These are phyloP conservation scores for Fraxinus excelsior DNA, from an alignment of 257 asterid species.

Conservation along the genomic window DNA sequence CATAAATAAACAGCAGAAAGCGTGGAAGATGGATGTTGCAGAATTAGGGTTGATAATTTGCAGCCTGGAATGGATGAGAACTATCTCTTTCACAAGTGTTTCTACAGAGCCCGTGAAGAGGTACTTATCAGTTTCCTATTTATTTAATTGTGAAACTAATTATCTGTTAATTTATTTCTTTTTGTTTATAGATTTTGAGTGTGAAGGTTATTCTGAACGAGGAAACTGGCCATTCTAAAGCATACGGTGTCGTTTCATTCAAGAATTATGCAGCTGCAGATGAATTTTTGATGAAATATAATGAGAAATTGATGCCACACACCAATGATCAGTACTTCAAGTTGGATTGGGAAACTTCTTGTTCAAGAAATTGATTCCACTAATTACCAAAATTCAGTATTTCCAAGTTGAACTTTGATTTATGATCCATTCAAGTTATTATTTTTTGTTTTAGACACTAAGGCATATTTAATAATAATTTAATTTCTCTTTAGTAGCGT, in stretches of 20 bases:
- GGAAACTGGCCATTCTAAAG: background rate
- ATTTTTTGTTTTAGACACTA: no score
- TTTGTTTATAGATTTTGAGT: slow-evolving; percentile 24
- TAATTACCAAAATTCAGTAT: no score
- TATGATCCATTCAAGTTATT: background rate
- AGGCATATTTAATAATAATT: no score
- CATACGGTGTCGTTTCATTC: slow-evolving; percentile 19
- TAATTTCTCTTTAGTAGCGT: background rate
- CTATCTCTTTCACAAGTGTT: slow-evolving; percentile 33
- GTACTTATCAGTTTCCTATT: background rate
- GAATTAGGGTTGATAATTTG: slow-evolving; percentile 15
- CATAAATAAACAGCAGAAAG: background rate
- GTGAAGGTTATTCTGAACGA: background rate
- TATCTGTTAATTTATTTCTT: background rate
- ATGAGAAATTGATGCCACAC: slow-evolving; percentile 25
- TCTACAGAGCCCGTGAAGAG: slow-evolving; percentile 8
- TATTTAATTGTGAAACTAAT: background rate
- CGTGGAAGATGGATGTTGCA: background rate
- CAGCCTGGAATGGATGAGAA: slow-evolving; percentile 35
- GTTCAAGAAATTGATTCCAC: background rate
- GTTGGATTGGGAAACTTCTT: background rate
- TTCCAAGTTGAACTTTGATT: no score
- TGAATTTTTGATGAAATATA: background rate
- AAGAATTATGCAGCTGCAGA: background rate
- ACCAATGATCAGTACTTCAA: background rate